These are phyloP conservation scores for Colletotrichum lindemuthianum DNA, from an alignment of 2,329 filamentous ascomycete species.

Conservation along the genomic window DNA sequence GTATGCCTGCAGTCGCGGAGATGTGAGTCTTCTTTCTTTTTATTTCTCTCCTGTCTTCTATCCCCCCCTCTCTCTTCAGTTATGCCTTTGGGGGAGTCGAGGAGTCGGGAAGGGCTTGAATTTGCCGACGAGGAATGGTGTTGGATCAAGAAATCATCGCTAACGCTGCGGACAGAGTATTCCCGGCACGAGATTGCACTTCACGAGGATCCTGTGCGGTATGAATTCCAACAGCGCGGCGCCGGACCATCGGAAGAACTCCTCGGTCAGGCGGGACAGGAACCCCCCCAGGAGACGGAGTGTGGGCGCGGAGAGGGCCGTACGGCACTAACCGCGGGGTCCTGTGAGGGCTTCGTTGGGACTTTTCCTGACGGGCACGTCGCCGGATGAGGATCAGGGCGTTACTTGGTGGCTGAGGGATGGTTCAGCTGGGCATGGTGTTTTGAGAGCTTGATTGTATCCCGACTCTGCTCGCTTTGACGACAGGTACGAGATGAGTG, in stretches of 20 bases:
- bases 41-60: background rate
- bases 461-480: too few species aligned
- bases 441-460: too few species aligned
- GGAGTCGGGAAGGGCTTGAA: too few species aligned
- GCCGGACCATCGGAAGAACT: conserved; percentile 31
- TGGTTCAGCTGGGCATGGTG: too few species aligned
- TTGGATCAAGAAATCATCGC: too few species aligned
- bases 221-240: conserved; percentile 47
- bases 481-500: too few species aligned
- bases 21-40: conserved; percentile 54
- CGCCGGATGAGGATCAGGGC: too few species aligned
- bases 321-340: conserved; percentile 10
- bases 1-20: conserved; percentile 62
- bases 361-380: too few species aligned
- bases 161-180: conserved; percentile 57
- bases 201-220: conserved; percentile 66
- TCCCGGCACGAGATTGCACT: conserved; percentile 64
- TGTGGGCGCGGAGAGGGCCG: conserved; percentile 36
- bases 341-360: background rate
- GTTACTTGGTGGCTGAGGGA: too few species aligned
- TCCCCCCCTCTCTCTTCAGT: background rate
- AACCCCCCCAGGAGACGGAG: conserved; percentile 17
- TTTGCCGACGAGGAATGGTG: too few species aligned
- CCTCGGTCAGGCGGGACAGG: conserved; percentile 19
- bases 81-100: background rate